Evolutionary conservation across 2,329 filamentous ascomycete genomes (phyloP).

Genomic region (Sporothrix variecibatus): DNA sequence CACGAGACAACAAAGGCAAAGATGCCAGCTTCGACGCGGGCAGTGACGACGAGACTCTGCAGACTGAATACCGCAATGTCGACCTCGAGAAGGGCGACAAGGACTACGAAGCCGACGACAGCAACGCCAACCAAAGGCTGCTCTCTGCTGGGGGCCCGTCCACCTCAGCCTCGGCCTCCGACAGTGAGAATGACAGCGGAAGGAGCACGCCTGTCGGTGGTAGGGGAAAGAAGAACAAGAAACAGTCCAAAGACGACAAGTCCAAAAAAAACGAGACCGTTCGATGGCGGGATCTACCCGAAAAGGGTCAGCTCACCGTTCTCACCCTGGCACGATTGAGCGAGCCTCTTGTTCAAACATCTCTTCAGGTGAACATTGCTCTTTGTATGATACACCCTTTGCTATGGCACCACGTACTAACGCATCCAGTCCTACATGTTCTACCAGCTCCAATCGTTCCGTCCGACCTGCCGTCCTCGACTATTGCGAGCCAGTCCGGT

Average conservation of each 20-base stretch:
- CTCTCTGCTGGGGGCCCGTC: neutral
- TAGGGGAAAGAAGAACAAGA: conserved; percentile 1
- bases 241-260: neutral
- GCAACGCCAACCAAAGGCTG: conserved; percentile 14
- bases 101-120: neutral
- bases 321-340: conserved; percentile 77
- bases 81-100: conserved; percentile 15
- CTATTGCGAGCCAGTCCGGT: conserved; percentile 75
- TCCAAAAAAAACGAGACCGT: conserved; percentile 39
- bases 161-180: neutral
- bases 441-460: conserved; percentile 82
- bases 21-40: conserved; percentile 7
- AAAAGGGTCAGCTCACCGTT: conserved; percentile 75
- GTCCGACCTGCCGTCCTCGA: conserved; percentile 56
- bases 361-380: conserved; percentile 46
- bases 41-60: conserved; percentile 1
- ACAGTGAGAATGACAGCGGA: neutral
- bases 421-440: conserved; percentile 70
- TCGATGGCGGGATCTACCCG: conserved; percentile 72
- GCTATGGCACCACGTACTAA: neutral
- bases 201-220: neutral
- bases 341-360: conserved; percentile 80
- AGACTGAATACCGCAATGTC: neutral
- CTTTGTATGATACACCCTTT: no score
- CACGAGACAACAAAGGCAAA: conserved; percentile 13